Evolutionary conservation across 2,329 filamentous ascomycete genomes (phyloP).

Genomic region (Coleophoma cylindrospora): DNA sequence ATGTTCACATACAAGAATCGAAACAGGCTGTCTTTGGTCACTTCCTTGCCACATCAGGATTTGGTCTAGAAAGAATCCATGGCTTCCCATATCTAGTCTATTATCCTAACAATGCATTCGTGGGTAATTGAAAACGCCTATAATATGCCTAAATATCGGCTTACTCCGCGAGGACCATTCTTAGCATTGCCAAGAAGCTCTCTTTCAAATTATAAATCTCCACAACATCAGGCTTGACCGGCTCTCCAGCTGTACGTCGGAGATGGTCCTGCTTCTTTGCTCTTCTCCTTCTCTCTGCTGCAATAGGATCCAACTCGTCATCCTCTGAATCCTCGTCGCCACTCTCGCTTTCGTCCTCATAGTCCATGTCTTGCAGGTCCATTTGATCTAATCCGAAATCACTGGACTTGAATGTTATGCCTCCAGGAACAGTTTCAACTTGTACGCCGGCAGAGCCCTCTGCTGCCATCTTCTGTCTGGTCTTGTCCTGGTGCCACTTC

Average conservation of each 20-base stretch:
- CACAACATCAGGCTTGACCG: conserved; percentile 69
- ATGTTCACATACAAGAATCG: too few relatives aligned
- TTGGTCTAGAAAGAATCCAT: too few relatives aligned
- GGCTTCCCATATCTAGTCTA: too few relatives aligned
- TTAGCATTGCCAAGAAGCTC: conserved; percentile 76
- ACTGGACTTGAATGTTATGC: conserved; percentile 61
- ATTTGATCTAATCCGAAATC: conserved; percentile 89
- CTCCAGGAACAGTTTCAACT: conserved; percentile 45
- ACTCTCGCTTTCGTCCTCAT: conserved; percentile 67
- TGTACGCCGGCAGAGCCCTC: conserved; percentile 52
- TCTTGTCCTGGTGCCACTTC: conserved; percentile 98
- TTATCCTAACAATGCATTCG: too few relatives aligned
- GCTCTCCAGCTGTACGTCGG: conserved; percentile 76
- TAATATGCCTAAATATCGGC: not conserved
- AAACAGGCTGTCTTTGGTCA: too few relatives aligned
- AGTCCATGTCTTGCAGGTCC: conserved; percentile 81
- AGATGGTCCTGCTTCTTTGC: conserved; percentile 75
- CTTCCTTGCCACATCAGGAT: too few relatives aligned
- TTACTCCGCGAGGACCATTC: conserved; percentile 73
- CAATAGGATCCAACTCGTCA: conserved; percentile 82
- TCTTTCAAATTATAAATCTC: conserved; percentile 79
- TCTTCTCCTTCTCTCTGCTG: conserved; percentile 74
- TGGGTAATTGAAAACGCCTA: too few relatives aligned
- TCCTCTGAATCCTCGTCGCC: conserved; percentile 62
- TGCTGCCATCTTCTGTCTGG: conserved; percentile 96